Conservation (phyloP, 2,329 filamentous ascomycete genomes). For the Phyllachora maydis region DNA sequence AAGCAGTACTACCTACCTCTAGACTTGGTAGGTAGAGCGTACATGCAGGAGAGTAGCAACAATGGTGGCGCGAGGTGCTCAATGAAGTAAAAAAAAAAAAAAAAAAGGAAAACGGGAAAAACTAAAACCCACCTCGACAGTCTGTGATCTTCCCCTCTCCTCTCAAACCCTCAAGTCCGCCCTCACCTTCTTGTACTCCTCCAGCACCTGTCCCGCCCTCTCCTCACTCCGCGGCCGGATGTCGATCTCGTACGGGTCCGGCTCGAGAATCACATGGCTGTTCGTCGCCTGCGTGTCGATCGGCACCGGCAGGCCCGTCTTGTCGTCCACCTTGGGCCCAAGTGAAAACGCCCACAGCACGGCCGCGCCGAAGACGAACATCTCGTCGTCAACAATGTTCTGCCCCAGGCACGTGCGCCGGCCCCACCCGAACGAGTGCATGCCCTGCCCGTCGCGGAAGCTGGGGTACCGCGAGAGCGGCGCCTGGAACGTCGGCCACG, state of each 20-base stretch:
- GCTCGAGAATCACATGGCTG: constrained; percentile 30
- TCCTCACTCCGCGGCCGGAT: constrained; percentile 19
- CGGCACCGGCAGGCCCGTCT: constrained; percentile 18
- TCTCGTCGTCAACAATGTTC: constrained; percentile 39
- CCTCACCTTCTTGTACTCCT: constrained; percentile 2
- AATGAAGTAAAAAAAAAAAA: too few relatives aligned
- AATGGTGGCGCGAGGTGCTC: too few relatives aligned
- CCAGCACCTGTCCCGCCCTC: constrained; percentile 15
- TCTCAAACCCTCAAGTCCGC: not conserved
- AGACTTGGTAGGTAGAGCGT: too few relatives aligned
- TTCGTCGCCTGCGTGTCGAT: constrained; percentile 29
- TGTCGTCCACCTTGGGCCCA: constrained; percentile 15
- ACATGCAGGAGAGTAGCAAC: too few relatives aligned
- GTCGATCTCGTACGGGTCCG: constrained; percentile 21
- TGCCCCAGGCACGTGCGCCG: constrained; percentile 41
- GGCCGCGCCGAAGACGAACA: constrained; percentile 24
- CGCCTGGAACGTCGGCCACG: constrained; percentile 43
- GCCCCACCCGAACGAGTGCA: constrained; percentile 45
- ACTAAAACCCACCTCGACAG: too few relatives aligned
- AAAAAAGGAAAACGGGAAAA: too few relatives aligned
- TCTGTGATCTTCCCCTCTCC: too few relatives aligned
- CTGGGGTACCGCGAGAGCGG: constrained; percentile 42
- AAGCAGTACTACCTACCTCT: too few relatives aligned
- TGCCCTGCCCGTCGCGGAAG: constrained; percentile 32
- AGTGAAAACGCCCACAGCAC: constrained; percentile 29